Evolutionary conservation across 2,329 filamentous ascomycete genomes (phyloP), one percentile per base, ranked within the genome.

Genomic region (Epicoccum nigrum): DNA sequence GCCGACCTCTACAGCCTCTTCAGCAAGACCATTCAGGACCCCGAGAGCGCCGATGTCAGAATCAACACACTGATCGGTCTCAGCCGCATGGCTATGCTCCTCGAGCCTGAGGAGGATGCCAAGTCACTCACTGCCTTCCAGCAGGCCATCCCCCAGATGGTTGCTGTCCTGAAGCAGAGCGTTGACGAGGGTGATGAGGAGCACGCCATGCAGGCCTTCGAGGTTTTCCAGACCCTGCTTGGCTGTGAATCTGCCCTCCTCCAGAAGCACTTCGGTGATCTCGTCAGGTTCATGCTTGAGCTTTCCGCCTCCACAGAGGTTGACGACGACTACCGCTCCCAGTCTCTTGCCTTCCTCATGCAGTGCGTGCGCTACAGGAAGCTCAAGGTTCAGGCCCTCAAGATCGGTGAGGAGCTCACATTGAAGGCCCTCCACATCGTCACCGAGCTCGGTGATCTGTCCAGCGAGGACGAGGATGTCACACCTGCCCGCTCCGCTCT

Each of bases 191-290:
- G 84, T 50, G 89, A 97, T 64, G 92, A 97, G 64, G 92, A 96
- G 70, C 88, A 89, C 71, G 87, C 89, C 63, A 90, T 93, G 80
- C 87, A 93, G 70, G 86, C 91, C 20, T 99, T 97, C 65, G 94
- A 97, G 72, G 92, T 96, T 61, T 96, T 97, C 83, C 94, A 97
- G 79, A 94, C 90, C 42, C 87, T 97, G 66, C 84, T 99, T 45
- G 89, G 89, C 58, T 96, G 91, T 73, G 93, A 97, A 72, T 88
- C 90, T 23, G 84, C 90, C 38, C 83, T 97, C 42, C 80, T 97
- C 44, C 89, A 87, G 60, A 81, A 84, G 47, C 92, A 97, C 77
- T 90, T 99, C 69, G 90, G 88, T 71, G 91, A 97, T 66, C 83
- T 99, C 7, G 82, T 97, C 54, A 85, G 89, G 63, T 96, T 97